A percentile compares a stretch with the other conserved stretches of the same genome.
phyloP scores from a whole-genome alignment of 805 yeast species.

The Ogataea pini region DNA sequence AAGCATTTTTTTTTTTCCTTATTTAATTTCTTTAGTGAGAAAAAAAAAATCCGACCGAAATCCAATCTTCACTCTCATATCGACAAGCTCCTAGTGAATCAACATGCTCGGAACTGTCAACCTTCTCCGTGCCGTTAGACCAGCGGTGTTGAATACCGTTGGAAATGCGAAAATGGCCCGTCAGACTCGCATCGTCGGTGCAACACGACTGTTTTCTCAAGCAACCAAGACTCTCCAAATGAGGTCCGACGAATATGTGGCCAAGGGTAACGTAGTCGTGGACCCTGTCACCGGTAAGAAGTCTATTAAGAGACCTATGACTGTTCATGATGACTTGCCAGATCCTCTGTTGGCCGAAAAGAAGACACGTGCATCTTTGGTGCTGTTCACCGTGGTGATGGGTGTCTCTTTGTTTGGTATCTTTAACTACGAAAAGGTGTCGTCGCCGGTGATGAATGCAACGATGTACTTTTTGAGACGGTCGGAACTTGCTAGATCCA shows the following conservation, averaged over 20 bases:
- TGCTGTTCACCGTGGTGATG: conserved; percentile 54
- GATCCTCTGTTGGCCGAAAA: conserved; percentile 64
- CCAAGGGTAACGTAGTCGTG: conserved; percentile 20
- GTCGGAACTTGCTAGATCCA: conserved; percentile 59
- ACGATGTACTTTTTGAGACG: conserved; percentile 84
- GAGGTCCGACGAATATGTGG: conserved; percentile 23
- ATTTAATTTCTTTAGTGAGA: not conserved
- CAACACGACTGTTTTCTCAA: not conserved
- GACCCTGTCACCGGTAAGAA: conserved; percentile 27
- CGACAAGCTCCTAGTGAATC: too few relatives aligned
- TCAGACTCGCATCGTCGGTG: not conserved
- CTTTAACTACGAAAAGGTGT: conserved; percentile 90
- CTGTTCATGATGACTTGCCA: conserved; percentile 80
- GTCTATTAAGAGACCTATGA: conserved; percentile 44
- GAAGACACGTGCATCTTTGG: conserved; percentile 54
- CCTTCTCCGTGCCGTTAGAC: not conserved
- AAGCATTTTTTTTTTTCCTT: not conserved
- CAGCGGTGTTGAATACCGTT: not conserved
- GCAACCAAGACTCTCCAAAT: not conserved
- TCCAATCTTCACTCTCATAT: not conserved
- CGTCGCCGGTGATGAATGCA: conserved; percentile 85
- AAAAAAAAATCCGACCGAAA: not conserved
- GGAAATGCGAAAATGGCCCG: not conserved
- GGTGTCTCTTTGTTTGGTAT: conserved; percentile 60
- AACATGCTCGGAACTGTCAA: not conserved